Conservation (phyloP, 805 yeast species). For the Lachancea meyersii region DNA sequence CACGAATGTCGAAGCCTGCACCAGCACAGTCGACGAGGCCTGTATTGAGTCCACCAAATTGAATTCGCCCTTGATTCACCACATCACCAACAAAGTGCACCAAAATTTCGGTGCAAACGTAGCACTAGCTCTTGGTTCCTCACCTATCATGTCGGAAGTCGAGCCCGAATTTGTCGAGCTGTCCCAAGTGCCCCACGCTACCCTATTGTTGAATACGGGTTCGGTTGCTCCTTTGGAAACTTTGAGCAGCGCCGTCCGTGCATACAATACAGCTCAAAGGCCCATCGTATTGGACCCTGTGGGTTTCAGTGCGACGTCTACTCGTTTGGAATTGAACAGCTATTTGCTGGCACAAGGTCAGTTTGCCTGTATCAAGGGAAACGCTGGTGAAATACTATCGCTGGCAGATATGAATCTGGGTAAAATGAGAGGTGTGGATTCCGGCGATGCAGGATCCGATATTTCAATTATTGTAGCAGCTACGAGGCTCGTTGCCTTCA, state of each 20-base stretch:
- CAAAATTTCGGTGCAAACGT: slow-evolving; percentile 85
- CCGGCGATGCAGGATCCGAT: slow-evolving; percentile 23
- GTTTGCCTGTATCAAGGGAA: slow-evolving; percentile 72
- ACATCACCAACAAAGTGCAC: slow-evolving; percentile 84
- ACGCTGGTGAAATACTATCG: slow-evolving; percentile 68
- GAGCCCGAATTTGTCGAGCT: slow-evolving; percentile 62
- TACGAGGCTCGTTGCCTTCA: slow-evolving; percentile 45
- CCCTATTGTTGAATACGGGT: slow-evolving; percentile 69
- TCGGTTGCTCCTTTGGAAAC: slow-evolving; percentile 48
- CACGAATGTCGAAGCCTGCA: neutral
- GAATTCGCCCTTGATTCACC: slow-evolving; percentile 66
- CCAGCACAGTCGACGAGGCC: slow-evolving; percentile 16
- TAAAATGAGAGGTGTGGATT: slow-evolving; percentile 72
- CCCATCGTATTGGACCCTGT: slow-evolving; percentile 86
- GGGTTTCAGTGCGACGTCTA: slow-evolving; percentile 78
- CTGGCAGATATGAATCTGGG: slow-evolving; percentile 43
- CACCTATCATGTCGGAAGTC: slow-evolving; percentile 84
- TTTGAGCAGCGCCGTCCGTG: slow-evolving; percentile 46
- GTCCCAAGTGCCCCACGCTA: slow-evolving; percentile 46
- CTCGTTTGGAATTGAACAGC: slow-evolving; percentile 45
- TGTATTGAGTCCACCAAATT: slow-evolving; percentile 23
- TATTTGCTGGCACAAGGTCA: slow-evolving; percentile 50
- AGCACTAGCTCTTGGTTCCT: slow-evolving; percentile 73
- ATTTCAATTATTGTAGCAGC: slow-evolving; percentile 33
- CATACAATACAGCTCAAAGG: slow-evolving; percentile 49